These are phyloP conservation scores for Canariomyces notabilis DNA, from an alignment of 2,329 filamentous ascomycete species.

Conservation along the genomic window DNA sequence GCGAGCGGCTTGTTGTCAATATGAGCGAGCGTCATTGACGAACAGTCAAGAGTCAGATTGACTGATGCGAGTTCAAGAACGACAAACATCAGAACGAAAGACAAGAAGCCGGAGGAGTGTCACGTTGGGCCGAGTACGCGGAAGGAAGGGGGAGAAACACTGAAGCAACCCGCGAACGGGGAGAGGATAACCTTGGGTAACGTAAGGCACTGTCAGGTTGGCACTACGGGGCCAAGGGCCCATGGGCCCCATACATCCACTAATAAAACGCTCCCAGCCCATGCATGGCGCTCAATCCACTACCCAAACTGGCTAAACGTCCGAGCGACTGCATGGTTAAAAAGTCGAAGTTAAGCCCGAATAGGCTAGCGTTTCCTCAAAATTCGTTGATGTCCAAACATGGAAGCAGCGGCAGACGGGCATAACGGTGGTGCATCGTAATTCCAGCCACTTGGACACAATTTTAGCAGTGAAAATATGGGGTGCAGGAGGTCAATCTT, in stretches of 20 bases:
- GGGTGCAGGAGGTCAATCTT: conserved; percentile 11
- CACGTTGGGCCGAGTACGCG: conserved; percentile 20
- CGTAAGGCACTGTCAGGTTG: not conserved
- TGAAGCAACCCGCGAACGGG: conserved; percentile 16
- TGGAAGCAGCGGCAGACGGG: conserved; percentile 3
- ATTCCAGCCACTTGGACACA: conserved; percentile 15
- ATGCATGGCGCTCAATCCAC: too few species aligned
- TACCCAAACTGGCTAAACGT: too few species aligned
- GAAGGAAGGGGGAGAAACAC: conserved; percentile 20
- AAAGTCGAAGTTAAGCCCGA: too few species aligned
- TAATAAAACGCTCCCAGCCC: too few species aligned
- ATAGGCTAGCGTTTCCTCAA: conserved; percentile 7
- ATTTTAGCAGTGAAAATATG: conserved; percentile 12
- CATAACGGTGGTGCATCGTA: conserved; percentile 15
- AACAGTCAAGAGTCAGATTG: conserved; percentile 3
- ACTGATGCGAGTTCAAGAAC: not conserved
- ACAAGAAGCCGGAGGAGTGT: conserved; percentile 9
- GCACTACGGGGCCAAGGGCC: conserved; percentile 1
- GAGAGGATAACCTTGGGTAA: conserved; percentile 11
- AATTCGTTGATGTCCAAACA: not conserved
- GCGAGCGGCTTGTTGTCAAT: not conserved
- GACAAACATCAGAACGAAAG: not conserved
- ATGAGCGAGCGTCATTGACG: not conserved
- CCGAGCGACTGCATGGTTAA: too few species aligned
- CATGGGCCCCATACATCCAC: not conserved